Evolutionary conservation across 768 basidiomycete species (phyloP).

Genomic region (Tulasnella sp.): DNA sequence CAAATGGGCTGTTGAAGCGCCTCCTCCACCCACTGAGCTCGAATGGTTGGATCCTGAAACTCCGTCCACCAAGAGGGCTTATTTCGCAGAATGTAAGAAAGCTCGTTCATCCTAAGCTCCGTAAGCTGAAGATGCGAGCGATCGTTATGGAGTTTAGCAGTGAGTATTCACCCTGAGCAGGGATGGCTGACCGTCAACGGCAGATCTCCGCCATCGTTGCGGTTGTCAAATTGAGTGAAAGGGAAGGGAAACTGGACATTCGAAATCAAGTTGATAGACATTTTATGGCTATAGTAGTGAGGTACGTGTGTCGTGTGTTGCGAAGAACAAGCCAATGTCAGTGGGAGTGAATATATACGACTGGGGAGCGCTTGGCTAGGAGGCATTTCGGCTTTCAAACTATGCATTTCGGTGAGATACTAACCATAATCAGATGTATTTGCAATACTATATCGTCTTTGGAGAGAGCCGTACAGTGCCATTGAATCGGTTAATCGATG

Average conservation of each 20-base stretch:
- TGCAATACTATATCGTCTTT: too few species aligned
- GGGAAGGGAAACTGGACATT: background rate
- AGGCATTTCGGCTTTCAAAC: background rate
- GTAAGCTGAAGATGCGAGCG: background rate
- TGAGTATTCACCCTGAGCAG: background rate
- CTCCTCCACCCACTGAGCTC: background rate
- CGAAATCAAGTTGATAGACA: background rate
- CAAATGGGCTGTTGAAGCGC: background rate
- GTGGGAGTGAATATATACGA: background rate
- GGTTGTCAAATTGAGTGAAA: background rate
- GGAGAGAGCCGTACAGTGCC: background rate
- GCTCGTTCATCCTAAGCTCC: slow-evolving; percentile 3
- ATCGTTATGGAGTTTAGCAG: background rate
- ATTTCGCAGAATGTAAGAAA: background rate
- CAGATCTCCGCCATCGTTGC: background rate
- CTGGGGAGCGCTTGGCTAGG: background rate
- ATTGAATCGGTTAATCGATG: background rate
- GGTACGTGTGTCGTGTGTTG: too few species aligned
- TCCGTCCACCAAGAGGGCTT: slow-evolving; percentile 15
- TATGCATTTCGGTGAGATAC: background rate
- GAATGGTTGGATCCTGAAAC: background rate
- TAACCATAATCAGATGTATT: background rate
- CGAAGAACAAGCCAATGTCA: background rate
- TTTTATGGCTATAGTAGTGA: background rate
- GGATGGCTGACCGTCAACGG: background rate